Percentiles rank a stretch among this genome's conserved stretches.
These are phyloP conservation scores for Cercospora zeae-maydis DNA, from an alignment of 2,329 filamentous ascomycete species.

Conservation along the genomic window DNA sequence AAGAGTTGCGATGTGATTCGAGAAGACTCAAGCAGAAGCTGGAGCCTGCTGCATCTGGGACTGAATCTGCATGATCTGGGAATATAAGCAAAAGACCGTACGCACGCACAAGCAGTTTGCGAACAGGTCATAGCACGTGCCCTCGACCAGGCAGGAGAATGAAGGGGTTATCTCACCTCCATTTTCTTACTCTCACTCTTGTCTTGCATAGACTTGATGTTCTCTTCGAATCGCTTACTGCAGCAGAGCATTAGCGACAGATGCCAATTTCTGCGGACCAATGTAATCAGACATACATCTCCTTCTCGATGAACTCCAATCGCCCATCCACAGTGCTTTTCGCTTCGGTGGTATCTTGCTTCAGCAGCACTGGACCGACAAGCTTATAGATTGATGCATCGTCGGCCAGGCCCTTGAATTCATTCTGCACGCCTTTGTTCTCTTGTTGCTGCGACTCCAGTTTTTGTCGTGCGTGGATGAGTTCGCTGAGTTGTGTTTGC, in stretches of 20 bases:
- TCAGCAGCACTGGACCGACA: slow-evolving; percentile 84
- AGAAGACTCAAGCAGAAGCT: slow-evolving; percentile 1
- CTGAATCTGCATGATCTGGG: slow-evolving; percentile 38
- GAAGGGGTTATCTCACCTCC: slow-evolving; percentile 49
- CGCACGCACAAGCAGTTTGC: too few species aligned
- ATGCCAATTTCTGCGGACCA: background rate
- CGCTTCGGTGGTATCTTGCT: slow-evolving; percentile 90
- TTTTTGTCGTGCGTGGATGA: slow-evolving; percentile 78
- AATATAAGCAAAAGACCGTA: background rate
- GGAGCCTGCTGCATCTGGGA: slow-evolving; percentile 38
- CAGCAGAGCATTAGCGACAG: background rate
- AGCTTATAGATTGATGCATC: slow-evolving; percentile 94
- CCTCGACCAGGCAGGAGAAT: background rate
- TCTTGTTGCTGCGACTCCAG: slow-evolving; percentile 93
- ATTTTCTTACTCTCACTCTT: slow-evolving; percentile 63
- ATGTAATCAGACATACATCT: slow-evolving; percentile 65
- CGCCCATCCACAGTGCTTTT: slow-evolving; percentile 86
- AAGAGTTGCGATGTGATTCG: background rate
- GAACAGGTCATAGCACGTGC: background rate
- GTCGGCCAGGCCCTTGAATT: slow-evolving; percentile 75
- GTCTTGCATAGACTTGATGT: slow-evolving; percentile 61
- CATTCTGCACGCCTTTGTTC: slow-evolving; percentile 82
- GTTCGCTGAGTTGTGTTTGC: slow-evolving; percentile 81
- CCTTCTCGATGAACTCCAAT: slow-evolving; percentile 86
- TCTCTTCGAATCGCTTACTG: slow-evolving; percentile 64